These are phyloP conservation scores for Perkinsela sp. DNA, from an alignment of 208 protist genomes.

Conservation along the genomic window DNA sequence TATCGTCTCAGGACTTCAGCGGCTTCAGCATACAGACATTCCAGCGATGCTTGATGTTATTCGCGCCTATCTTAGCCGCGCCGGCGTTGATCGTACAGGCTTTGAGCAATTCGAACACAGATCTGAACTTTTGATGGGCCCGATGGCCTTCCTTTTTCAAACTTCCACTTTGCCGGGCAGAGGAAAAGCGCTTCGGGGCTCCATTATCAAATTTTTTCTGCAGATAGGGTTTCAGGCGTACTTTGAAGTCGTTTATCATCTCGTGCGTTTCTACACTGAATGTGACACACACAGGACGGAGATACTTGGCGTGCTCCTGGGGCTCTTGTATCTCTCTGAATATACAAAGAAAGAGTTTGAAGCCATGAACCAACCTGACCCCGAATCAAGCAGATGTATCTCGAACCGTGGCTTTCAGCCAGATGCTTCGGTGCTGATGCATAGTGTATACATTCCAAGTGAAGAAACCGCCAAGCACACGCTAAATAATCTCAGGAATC, in stretches of 20 bases:
- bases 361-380: background rate
- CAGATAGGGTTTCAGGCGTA: background rate
- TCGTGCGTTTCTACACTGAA: background rate
- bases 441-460: background rate
- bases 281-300: background rate
- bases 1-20: background rate
- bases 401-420: background rate
- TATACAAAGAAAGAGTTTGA: background rate
- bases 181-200: background rate
- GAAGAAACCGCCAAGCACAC: background rate
- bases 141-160: background rate
- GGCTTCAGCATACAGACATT: background rate
- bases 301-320: background rate
- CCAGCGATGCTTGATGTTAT: background rate
- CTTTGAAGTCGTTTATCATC: background rate
- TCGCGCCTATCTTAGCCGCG: background rate
- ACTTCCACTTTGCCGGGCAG: background rate
- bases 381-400: background rate
- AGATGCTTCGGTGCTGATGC: background rate
- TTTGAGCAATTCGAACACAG: background rate
- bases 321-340: background rate
- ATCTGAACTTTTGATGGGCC: background rate
- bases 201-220: background rate
- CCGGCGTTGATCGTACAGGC: background rate
- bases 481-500: background rate